Percentiles rank a stretch among this genome's conserved stretches.
Evolutionary conservation across 768 basidiomycete genomes (phyloP).

Genomic region (Hydnum rufescens): DNA sequence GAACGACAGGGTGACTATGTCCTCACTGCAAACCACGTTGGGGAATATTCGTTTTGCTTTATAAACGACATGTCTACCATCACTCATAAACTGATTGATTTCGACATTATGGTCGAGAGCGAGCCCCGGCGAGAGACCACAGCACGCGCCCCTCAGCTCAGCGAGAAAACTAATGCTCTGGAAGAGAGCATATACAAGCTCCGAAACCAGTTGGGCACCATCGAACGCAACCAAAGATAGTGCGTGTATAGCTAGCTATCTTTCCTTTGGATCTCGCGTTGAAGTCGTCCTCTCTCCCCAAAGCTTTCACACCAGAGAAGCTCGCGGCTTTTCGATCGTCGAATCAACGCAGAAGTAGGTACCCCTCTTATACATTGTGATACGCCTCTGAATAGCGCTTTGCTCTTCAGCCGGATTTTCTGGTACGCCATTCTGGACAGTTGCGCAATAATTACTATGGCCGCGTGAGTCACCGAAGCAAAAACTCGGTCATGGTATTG

Average conservation of each 20-base stretch:
- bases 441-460: slow-evolving; percentile 63
- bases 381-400: slow-evolving; percentile 4
- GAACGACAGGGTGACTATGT: slow-evolving; percentile 97
- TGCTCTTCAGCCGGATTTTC: slow-evolving; percentile 51
- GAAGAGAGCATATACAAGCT: slow-evolving; percentile 93
- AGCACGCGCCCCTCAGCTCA: slow-evolving; percentile 69
- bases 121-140: slow-evolving; percentile 83
- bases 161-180: slow-evolving; percentile 79
- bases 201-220: slow-evolving; percentile 66
- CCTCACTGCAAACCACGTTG: slow-evolving; percentile 77
- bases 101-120: slow-evolving; percentile 96
- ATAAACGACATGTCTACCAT: slow-evolving; percentile 94
- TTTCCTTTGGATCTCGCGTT: neutral
- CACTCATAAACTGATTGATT: slow-evolving; percentile 85
- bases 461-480: slow-evolving; percentile 30
- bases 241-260: slow-evolving; percentile 31
- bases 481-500: neutral
- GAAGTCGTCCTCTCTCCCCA: slow-evolving; percentile 16
- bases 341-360: slow-evolving; percentile 70
- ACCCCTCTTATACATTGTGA: neutral
- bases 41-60: slow-evolving; percentile 92
- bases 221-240: slow-evolving; percentile 90
- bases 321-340: slow-evolving; percentile 82
- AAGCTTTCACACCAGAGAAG: slow-evolving; percentile 90
- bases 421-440: slow-evolving; percentile 84